Percentiles rank a stretch among this genome's conserved stretches.
These are phyloP conservation scores for Talaromyces piceae DNA, from an alignment of 2,329 filamentous ascomycete genomes.

Conservation along the genomic window DNA sequence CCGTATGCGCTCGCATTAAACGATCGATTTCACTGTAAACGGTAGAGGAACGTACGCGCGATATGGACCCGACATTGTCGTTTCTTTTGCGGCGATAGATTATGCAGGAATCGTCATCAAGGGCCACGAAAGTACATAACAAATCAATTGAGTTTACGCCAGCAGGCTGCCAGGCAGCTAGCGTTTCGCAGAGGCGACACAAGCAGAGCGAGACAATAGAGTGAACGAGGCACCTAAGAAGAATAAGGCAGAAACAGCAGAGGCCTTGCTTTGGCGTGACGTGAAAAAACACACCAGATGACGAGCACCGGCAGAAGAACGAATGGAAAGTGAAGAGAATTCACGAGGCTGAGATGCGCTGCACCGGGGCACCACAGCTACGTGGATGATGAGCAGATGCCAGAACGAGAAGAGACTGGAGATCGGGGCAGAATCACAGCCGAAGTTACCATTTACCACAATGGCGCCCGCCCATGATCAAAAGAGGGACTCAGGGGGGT, in stretches of 20 bases:
- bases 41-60: conserved; percentile 8
- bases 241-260: neutral
- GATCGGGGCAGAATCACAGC: neutral
- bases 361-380: neutral
- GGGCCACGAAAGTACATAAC: neutral
- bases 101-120: neutral
- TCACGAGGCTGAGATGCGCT: neutral
- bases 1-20: neutral
- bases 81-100: neutral
- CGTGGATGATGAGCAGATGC: neutral
- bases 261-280: neutral
- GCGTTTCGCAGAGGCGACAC: neutral
- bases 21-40: neutral
- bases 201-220: neutral
- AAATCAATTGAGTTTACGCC: neutral
- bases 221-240: neutral
- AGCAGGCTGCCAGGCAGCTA: neutral
- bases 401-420: neutral
- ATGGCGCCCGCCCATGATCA: neutral
- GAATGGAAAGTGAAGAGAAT: neutral
- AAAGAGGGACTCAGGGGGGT: neutral
- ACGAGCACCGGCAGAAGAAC: neutral
- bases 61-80: conserved; percentile 10
- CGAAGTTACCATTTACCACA: too few relatives aligned
- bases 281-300: neutral